A percentile compares a stretch with the other conserved stretches of the same genome.
phyloP scores from a whole-genome alignment of 169 alveolate species.

The Perkinsus marinus region DNA sequence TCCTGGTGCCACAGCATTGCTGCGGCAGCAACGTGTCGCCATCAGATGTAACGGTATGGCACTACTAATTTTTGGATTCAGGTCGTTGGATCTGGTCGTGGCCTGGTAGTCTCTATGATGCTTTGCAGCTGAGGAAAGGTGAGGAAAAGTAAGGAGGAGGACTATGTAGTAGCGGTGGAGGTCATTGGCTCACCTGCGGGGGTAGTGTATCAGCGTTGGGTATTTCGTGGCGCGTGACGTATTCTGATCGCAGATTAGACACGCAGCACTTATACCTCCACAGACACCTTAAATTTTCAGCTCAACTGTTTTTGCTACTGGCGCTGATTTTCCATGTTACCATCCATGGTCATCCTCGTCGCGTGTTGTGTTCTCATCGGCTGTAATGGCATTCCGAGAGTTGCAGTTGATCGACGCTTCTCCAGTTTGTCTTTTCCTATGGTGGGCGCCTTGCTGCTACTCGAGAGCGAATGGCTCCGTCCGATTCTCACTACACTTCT shows the following conservation, averaged over 20 bases:
- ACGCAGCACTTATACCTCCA: not conserved
- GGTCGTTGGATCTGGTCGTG: too few relatives aligned
- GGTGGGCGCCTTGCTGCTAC: not conserved
- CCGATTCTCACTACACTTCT: not conserved
- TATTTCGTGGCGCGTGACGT: not conserved
- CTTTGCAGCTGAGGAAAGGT: not conserved
- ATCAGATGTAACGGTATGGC: not conserved
- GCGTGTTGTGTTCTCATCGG: too few relatives aligned
- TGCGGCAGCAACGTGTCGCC: not conserved
- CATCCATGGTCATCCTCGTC: not conserved
- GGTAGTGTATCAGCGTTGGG: too few relatives aligned
- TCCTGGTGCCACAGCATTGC: not conserved
- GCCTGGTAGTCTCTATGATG: not conserved
- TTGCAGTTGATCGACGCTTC: too few relatives aligned
- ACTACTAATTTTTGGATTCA: not conserved
- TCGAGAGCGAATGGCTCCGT: not conserved
- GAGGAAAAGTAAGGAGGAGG: not conserved
- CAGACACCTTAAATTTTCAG: not conserved
- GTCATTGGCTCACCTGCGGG: too few relatives aligned
- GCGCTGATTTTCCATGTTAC: too few relatives aligned
- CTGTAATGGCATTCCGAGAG: too few relatives aligned
- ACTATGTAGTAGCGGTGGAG: too few relatives aligned
- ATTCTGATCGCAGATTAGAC: not conserved
- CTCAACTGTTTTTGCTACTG: not conserved
- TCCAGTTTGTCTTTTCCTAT: too few relatives aligned